Percentiles rank a stretch among this genome's conserved stretches.
These are phyloP conservation scores for Nakazawaea anatomiae DNA, from an alignment of 805 yeast genomes.

Conservation along the genomic window DNA sequence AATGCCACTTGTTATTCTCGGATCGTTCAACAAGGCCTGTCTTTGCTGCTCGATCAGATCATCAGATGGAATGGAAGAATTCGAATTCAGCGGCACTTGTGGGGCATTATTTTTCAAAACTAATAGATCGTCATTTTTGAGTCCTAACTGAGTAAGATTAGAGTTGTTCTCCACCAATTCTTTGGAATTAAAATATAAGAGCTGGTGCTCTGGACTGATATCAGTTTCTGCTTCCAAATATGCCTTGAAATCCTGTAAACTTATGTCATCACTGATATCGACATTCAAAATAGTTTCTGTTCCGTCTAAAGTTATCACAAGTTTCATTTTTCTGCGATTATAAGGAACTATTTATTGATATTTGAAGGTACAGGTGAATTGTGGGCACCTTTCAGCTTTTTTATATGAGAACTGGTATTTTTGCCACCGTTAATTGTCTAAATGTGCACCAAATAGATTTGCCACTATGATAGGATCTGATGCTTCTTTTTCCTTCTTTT, in stretches of 20 bases:
- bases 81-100: constrained; percentile 16
- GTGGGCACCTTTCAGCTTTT: too few species aligned
- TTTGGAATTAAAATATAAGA: constrained; percentile 42
- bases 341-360: too few species aligned
- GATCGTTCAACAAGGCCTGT: constrained; percentile 39
- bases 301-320: constrained; percentile 44
- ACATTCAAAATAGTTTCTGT: constrained; percentile 46
- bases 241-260: constrained; percentile 64
- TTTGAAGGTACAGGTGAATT: too few species aligned
- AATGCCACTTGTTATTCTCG: constrained; percentile 15
- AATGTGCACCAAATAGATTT: too few species aligned
- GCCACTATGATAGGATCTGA: too few species aligned
- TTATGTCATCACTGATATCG: constrained; percentile 62
- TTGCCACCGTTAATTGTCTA: too few species aligned
- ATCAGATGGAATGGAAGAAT: constrained; percentile 12
- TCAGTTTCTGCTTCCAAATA: constrained; percentile 66
- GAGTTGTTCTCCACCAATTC: constrained; percentile 26
- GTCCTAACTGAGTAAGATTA: constrained; percentile 39
- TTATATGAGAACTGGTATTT: too few species aligned
- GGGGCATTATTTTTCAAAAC: constrained; percentile 27
- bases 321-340: constrained; percentile 30
- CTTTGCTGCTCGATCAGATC: constrained; percentile 42
- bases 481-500: too few species aligned
- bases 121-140: constrained; percentile 57
- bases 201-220: constrained; percentile 39